Evolutionary conservation across 805 yeast genomes (phyloP), one percentile per base, ranked within the genome.

Genomic region (Ogataea ganodermae): DNA sequence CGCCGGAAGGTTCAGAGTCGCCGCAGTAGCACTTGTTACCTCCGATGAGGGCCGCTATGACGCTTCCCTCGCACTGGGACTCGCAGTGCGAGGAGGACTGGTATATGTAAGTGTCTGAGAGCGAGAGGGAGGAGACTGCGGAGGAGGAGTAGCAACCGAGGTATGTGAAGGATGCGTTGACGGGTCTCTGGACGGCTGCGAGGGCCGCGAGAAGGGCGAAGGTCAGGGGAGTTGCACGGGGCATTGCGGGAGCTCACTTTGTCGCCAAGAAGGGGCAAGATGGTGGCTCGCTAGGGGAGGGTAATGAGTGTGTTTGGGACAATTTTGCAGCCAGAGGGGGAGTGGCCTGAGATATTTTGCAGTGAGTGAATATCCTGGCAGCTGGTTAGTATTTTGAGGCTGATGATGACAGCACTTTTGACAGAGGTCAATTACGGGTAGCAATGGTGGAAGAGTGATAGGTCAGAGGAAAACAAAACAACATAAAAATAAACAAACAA

Each of bases 21-120:
- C 90, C 91, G 63, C 96, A 88, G 60, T 75, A 86, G 63, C 96
- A 88, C 17, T 67, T 59, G 20, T 70, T 56, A 5, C 89, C 87
- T 47, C 73, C 63, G 4, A 73, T 60, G 28, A 79, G 57, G 3
- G 83, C 89, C 16, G 79, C 80, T 53, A 68, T 68, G 3, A 78
- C 79, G 48, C 55, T 62, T 5, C 60, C 60, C 3, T 61, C 56
- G 66, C 96, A 89, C 49, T 67, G 66, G 2, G 60, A 58, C 56
- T 77, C 71, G 66, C 94, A 85, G 61, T 80, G 73, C 9, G 80
- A 73, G 17, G 81, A 74, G 7, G 90, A 77, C 64, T 86, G 91
- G 59, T 70, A 85, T 1, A 65, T 67, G 66, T 79, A 79, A 2
- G 72, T 51, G 32, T 83, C 86, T 43, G 70, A 61, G 49, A 51